A percentile compares a stretch with the other conserved stretches of the same genome.
phyloP scores from a whole-genome alignment of 768 basidiomycete species.

The Tricholoma saponaceum region DNA sequence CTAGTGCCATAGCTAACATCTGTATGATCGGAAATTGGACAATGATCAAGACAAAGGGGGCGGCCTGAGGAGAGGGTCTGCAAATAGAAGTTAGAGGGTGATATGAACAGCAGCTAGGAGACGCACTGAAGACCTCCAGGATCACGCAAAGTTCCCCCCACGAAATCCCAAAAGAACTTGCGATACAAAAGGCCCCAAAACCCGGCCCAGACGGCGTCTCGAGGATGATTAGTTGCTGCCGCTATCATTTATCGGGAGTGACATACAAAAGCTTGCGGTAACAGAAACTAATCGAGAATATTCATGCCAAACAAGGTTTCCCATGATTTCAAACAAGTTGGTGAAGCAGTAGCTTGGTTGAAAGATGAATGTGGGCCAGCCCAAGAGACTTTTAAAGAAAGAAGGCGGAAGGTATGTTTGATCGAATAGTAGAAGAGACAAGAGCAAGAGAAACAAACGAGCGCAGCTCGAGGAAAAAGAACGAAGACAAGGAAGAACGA shows the following conservation, averaged over 20 bases:
- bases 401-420: constrained; percentile 37
- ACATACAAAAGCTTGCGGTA: constrained; percentile 71
- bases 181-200: constrained; percentile 82
- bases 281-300: constrained; percentile 67
- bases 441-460: constrained; percentile 20
- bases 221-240: constrained; percentile 7
- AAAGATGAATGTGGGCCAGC: constrained; percentile 13
- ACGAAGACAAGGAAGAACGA: constrained; percentile 14
- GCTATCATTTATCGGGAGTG: not conserved
- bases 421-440: constrained; percentile 25
- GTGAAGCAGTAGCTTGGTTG: not conserved
- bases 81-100: not conserved
- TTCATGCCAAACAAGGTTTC: constrained; percentile 79
- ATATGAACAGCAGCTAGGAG: not conserved
- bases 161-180: constrained; percentile 97
- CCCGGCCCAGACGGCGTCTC: constrained; percentile 77
- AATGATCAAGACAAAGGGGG: constrained; percentile 68
- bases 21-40: constrained; percentile 78
- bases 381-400: constrained; percentile 6
- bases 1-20: constrained; percentile 59
- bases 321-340: constrained; percentile 45
- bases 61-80: constrained; percentile 57
- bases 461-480: constrained; percentile 28
- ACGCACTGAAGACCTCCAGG: constrained; percentile 80
- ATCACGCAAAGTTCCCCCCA: constrained; percentile 73